phyloP scores from a whole-genome alignment of 208 protist species.

The Acanthamoeba lenticulata region DNA sequence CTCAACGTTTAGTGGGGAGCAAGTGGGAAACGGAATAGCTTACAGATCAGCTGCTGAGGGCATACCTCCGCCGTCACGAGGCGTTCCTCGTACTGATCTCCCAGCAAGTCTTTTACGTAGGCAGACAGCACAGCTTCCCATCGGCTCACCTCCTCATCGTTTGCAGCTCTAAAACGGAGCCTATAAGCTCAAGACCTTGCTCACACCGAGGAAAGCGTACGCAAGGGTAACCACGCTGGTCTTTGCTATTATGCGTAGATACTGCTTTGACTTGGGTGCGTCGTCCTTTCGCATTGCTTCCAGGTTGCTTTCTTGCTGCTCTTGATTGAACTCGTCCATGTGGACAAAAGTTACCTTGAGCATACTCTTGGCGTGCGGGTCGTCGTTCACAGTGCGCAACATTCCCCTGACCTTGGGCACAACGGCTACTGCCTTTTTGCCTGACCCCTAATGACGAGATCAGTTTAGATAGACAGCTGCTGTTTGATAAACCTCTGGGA shows the following conservation, averaged over 20 bases:
- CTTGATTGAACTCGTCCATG: not conserved
- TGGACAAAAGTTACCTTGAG: not conserved
- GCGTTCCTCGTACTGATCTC: not conserved
- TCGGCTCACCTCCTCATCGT: not conserved
- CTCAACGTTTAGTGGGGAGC: too few relatives aligned
- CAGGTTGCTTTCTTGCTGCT: not conserved
- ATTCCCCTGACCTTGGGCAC: not conserved
- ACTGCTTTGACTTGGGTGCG: not conserved
- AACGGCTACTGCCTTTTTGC: not conserved
- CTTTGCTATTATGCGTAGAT: not conserved
- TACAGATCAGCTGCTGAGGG: too few relatives aligned
- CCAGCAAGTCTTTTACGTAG: not conserved
- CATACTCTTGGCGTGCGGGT: not conserved
- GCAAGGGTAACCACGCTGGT: not conserved
- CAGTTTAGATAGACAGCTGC: not conserved
- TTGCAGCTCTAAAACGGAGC: not conserved
- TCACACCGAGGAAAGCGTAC: not conserved
- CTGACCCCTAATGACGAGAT: not conserved
- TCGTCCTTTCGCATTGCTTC: conserved; percentile 1
- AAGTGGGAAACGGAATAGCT: too few relatives aligned
- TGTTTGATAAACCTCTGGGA: not conserved
- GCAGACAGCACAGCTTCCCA: not conserved
- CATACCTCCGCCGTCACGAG: not conserved
- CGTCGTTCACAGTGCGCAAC: not conserved
- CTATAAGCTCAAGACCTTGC: not conserved